Base-by-base conservation (phyloP, 768 basidiomycete genomes). In the Lactarius evosmus region DNA sequence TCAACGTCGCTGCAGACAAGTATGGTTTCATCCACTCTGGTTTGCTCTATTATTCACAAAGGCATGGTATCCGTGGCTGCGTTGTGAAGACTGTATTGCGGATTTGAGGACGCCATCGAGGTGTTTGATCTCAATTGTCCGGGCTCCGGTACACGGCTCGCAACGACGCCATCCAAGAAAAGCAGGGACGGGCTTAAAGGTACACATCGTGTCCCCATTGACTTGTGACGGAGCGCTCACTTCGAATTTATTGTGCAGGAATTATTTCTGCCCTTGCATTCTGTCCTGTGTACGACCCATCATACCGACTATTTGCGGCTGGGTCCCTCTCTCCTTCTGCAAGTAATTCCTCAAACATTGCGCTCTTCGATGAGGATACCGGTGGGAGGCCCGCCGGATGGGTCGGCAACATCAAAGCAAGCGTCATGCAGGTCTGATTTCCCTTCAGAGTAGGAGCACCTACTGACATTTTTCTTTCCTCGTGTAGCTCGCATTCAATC, bases 161-260 rank as follows among this genome's bases (percentile, higher is more conserved):
- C 76, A 17, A 93, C 89, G 1, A 86, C 85, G 0, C 85, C 87
- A 1, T 85, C 85, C 0, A 87, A 86, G 72, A 91, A 89, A 72
- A 89, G 86, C 64, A 87, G 85, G 69, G 86, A 91, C 57, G 95
- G 95, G 0, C 79, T 97, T 51, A 96, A 94, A 81, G 95, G 95
- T 88, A 65, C 38, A 65, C 54, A 19, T 19, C 22, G n/a, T 44
- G 9, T 41, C 17, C 53, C 29, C 44, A 4, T 60, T 52, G 30
- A 66, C 44, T 40, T 22, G 27, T 32, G 38, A 25, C 56, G 58
- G 30, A 22, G 8, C 40, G 40, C 38, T 54, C 11, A n/a, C 49
- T 30, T n/a, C 34, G 59, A 33, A 33, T 62, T 60, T 38, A 8
- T 33, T 12, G 27, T 65, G 30, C 65, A 68, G 94, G 95, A 1